phyloP scores from a whole-genome alignment of 1,139 yeast species.

The Sugiyamaella xylanicola region DNA sequence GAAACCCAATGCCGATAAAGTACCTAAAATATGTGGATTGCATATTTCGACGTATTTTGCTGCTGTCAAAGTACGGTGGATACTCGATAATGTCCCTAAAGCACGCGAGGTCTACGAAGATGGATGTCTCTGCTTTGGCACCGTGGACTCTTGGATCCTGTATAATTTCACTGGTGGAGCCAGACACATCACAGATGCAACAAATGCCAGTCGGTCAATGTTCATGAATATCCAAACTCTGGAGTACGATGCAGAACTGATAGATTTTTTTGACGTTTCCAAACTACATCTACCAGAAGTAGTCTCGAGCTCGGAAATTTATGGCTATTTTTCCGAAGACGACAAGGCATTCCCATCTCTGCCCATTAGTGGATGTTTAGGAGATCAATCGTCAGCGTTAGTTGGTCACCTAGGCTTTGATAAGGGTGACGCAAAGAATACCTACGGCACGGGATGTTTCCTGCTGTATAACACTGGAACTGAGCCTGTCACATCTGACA shows the following conservation, averaged over 20 bases:
- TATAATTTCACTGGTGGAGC: slow-evolving; percentile 71
- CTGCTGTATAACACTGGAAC: slow-evolving; percentile 84
- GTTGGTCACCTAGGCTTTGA: slow-evolving; percentile 90
- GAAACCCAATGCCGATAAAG: slow-evolving; percentile 61
- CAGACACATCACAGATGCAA: slow-evolving; percentile 78
- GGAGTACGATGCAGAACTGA: slow-evolving; percentile 74
- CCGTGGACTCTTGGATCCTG: slow-evolving; percentile 93
- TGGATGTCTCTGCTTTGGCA: slow-evolving; percentile 88
- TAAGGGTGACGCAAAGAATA: slow-evolving; percentile 88
- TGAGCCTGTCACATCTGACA: slow-evolving; percentile 55
- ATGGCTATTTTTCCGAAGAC: slow-evolving; percentile 54
- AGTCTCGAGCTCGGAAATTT: slow-evolving; percentile 75
- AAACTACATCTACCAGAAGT: slow-evolving; percentile 77
- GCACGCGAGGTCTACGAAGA: slow-evolving; percentile 69
- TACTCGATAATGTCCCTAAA: slow-evolving; percentile 74
- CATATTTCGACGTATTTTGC: slow-evolving; percentile 91
- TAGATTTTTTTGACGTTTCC: slow-evolving; percentile 74
- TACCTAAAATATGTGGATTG: slow-evolving; percentile 74
- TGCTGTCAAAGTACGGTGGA: slow-evolving; percentile 88
- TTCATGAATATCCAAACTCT: slow-evolving; percentile 80
- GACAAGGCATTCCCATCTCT: slow-evolving; percentile 49
- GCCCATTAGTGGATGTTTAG: slow-evolving; percentile 88
- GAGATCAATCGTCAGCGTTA: slow-evolving; percentile 92
- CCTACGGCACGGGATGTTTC: slow-evolving; percentile 98
- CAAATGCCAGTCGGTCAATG: slow-evolving; percentile 91